A percentile compares a stretch with the other conserved stretches of the same genome.
phyloP scores from a whole-genome alignment of 2,329 filamentous ascomycete species.

The Pezicula neosporulosa region DNA sequence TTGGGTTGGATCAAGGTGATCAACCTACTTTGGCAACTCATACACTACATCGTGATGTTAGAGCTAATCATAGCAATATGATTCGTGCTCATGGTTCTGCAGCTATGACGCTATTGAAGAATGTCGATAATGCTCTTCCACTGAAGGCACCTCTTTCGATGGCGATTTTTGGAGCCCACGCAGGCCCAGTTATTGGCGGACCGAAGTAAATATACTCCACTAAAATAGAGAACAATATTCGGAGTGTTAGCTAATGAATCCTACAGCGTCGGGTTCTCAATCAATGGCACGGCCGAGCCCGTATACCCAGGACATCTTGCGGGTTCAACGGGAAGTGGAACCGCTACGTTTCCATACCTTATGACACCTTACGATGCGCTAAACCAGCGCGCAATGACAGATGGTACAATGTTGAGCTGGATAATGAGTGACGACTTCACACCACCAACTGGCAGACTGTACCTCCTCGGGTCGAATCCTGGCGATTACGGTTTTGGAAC shows the following conservation, averaged over 20 bases:
- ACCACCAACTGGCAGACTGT: background rate
- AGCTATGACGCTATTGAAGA: constrained; percentile 62
- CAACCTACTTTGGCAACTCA: background rate
- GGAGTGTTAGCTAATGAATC: background rate
- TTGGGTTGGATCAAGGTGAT: constrained; percentile 39
- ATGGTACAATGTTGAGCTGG: constrained; percentile 59
- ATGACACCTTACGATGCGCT: constrained; percentile 69
- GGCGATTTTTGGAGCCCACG: constrained; percentile 54
- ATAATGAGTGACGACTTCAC: constrained; percentile 48
- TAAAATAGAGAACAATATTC: background rate
- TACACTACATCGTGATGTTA: constrained; percentile 37
- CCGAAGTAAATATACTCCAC: background rate
- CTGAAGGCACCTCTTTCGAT: constrained; percentile 47
- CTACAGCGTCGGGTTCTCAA: background rate
- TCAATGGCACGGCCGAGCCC: background rate
- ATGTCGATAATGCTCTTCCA: constrained; percentile 50
- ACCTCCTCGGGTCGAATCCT: background rate
- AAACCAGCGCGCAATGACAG: constrained; percentile 54
- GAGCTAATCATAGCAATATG: constrained; percentile 58
- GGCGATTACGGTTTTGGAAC: constrained; percentile 43
- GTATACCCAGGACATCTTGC: background rate
- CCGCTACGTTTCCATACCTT: constrained; percentile 68
- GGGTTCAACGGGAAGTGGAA: constrained; percentile 60
- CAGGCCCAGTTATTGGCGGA: constrained; percentile 28
- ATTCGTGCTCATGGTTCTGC: constrained; percentile 49